Evolutionary conservation across 306 rosid species (phyloP).

Genomic region (Rosa lucieae): DNA sequence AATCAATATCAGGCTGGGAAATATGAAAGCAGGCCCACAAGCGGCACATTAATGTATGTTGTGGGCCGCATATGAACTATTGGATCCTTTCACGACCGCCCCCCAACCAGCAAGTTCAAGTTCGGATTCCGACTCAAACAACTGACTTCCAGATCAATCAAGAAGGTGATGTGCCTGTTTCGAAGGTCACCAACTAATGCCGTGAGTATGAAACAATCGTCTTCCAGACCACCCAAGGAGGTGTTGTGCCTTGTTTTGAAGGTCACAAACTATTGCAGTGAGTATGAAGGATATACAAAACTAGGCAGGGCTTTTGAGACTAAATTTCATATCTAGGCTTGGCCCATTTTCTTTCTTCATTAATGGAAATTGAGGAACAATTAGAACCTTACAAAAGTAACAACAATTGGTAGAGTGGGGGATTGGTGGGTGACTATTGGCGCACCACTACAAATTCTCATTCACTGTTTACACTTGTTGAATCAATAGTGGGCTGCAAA

Average conservation of each 20-base stretch:
- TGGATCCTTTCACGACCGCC: slow-evolving; percentile 89
- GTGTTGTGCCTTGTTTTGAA: neutral
- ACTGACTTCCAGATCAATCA: too few species aligned
- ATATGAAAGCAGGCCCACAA: slow-evolving; percentile 88
- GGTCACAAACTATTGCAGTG: too few species aligned
- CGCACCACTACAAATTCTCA: slow-evolving; percentile 35
- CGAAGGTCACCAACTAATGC: too few species aligned
- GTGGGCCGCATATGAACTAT: slow-evolving; percentile 81
- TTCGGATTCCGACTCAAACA: slow-evolving; percentile 66
- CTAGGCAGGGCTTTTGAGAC: neutral
- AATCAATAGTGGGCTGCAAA: slow-evolving; percentile 75
- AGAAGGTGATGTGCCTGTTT: too few species aligned
- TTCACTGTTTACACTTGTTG: neutral
- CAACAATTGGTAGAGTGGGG: slow-evolving; percentile 24
- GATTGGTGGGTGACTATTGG: slow-evolving; percentile 34
- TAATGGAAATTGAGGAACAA: slow-evolving; percentile 5
- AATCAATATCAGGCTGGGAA: slow-evolving; percentile 72
- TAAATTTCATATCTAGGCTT: neutral
- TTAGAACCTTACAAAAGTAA: slow-evolving; percentile 20
- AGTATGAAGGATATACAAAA: too few species aligned
- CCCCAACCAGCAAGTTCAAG: slow-evolving; percentile 75
- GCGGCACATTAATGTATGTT: slow-evolving; percentile 74
- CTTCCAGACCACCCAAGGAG: neutral
- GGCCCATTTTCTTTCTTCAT: neutral
- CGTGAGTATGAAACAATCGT: too few species aligned